Base-by-base conservation (phyloP, 108 stramenopile genomes). In the Nitzschia sp. region DNA sequence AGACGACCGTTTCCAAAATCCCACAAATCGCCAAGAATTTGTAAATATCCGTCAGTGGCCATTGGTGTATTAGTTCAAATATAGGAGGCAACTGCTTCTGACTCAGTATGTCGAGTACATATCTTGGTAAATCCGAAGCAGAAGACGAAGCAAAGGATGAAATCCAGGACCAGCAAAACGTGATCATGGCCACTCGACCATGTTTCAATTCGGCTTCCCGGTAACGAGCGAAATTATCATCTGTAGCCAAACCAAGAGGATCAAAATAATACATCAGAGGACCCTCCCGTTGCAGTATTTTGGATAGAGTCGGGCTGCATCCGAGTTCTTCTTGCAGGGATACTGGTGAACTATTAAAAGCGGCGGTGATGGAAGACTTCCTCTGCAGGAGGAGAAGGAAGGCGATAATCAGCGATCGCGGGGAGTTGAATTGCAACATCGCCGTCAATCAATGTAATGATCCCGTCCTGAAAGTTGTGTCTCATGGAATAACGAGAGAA, bases 141-240 rank as follows among this genome's bases (percentile, higher is more conserved):
- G 19, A 4, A 11, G 5, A 5, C 3, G 13, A 8, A 17, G 22
- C 11, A 9, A 29, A 6, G 27, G n/a, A 57, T 29, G 55, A 33
- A 11, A 50, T 21, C 48, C 48, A 50, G 19, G 19, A 21, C 9
- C 19, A 50, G 4, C 8, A 8, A 50, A 50, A 11, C 27, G 11
- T 27, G 17, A 60, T 19, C 87, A 91, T 85, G 26, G 82, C 80
- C 22, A 88, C 47, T 36, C 87, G 69, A 11, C 85, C 86, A 77
- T 87, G 86, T 72, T 91, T 91, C 27, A 88, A 44, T 75, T 88
- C 89, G 30, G 80, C 64, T 70, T 87, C 86, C 26, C 87, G 76
- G 32, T 77, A 78, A 26, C 58, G 56, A 33, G 73, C 64, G 69
- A 85, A 80, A 41, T 85, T 85, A 16, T 82, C 76, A 28, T 88